Evolutionary conservation across 169 alveolate genomes (phyloP).

Genomic region (Plasmodium billcollinsi): DNA sequence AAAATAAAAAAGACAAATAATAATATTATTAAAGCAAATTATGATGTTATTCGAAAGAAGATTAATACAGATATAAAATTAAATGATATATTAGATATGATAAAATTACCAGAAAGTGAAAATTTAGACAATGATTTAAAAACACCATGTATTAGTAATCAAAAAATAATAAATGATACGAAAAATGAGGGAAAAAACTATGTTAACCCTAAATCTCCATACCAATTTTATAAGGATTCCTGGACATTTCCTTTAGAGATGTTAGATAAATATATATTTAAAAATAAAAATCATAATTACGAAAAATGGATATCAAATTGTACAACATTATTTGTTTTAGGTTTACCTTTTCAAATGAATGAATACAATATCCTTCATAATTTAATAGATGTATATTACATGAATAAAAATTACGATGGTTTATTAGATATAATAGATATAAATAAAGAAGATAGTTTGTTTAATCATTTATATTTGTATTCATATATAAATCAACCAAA

Average conservation of each 20-base stretch:
- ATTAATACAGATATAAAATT: slow-evolving; percentile 30
- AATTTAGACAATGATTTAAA: slow-evolving; percentile 13
- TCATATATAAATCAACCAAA: slow-evolving; percentile 7
- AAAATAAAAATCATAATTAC: slow-evolving; percentile 41
- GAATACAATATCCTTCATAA: slow-evolving; percentile 7
- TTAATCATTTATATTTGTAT: slow-evolving; percentile 13
- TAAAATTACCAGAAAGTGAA: slow-evolving; percentile 22
- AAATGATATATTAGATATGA: slow-evolving; percentile 9
- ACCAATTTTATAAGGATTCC: neutral
- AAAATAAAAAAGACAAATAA: slow-evolving; percentile 17
- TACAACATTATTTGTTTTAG: slow-evolving; percentile 15
- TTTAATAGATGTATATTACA: slow-evolving; percentile 38
- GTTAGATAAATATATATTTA: slow-evolving; percentile 31
- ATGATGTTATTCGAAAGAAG: slow-evolving; percentile 9
- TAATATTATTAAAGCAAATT: neutral
- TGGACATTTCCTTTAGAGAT: slow-evolving; percentile 38
- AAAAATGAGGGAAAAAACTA: neutral
- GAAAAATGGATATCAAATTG: slow-evolving; percentile 52
- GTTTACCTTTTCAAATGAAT: slow-evolving; percentile 22
- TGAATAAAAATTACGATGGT: slow-evolving; percentile 12
- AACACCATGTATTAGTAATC: slow-evolving; percentile 30
- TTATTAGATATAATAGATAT: slow-evolving; percentile 22
- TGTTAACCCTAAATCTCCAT: neutral
- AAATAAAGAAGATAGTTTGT: neutral
- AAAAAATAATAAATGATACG: neutral